A percentile compares a stretch with the other conserved stretches of the same genome.
Evolutionary conservation across 2,329 filamentous ascomycete species (phyloP).

Genomic region (Trichophyton schoenleinii): DNA sequence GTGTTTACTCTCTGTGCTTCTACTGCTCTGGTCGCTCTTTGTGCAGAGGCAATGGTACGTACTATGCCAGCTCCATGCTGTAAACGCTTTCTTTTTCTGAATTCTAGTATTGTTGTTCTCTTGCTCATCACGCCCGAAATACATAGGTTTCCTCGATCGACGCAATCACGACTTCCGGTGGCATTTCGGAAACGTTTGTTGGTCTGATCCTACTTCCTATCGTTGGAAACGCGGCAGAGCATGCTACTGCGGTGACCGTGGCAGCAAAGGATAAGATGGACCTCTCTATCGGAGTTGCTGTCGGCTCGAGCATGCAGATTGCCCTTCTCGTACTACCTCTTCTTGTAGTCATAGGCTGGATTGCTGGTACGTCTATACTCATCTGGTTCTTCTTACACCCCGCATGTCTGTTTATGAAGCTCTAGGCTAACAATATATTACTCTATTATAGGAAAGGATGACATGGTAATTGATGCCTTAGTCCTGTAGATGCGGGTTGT

Average conservation of each 20-base stretch:
- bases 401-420: background rate
- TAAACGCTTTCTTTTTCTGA: too few species aligned
- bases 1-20: conserved; percentile 57
- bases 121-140: background rate
- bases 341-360: conserved; percentile 50
- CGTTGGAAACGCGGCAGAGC: conserved; percentile 54
- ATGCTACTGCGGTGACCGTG: conserved; percentile 51
- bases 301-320: conserved; percentile 55
- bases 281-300: conserved; percentile 52
- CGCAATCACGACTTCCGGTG: conserved; percentile 37
- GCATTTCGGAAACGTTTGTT: conserved; percentile 48
- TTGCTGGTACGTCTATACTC: conserved; percentile 29
- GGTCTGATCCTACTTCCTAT: conserved; percentile 53
- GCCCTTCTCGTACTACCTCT: conserved; percentile 50
- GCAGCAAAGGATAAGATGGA: conserved; percentile 58
- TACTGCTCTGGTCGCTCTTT: conserved; percentile 68
- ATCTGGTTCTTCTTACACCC: background rate
- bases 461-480: conserved; percentile 36
- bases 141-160: conserved; percentile 18
- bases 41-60: conserved; percentile 38
- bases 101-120: background rate
- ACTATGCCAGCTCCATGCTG: background rate
- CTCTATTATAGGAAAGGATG: conserved; percentile 32
- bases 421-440: background rate
- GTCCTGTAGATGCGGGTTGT: background rate